Base-by-base conservation (phyloP, 2,329 filamentous ascomycete species). In the Pseudogymnoascus sp. region DNA sequence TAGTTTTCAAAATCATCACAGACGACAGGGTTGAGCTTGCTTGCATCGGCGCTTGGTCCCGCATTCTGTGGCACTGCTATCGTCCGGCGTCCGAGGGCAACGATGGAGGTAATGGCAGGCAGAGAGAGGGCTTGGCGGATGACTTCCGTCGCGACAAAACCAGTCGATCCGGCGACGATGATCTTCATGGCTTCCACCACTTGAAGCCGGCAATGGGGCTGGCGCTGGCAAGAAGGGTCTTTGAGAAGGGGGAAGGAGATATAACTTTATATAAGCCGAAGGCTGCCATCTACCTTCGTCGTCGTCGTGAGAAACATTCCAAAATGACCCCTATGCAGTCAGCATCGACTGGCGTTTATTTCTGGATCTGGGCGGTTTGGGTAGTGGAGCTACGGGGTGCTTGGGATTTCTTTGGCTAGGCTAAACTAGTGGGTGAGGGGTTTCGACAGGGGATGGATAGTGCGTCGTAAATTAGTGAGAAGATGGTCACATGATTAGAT, bases 121-220 rank as follows among this genome's bases (percentile, higher is more conserved):
- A 70, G 64, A 7, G 33, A 65, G 26, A 77, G 66, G 21, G 70
- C 71, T 68, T 76, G 74, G 10, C 70, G 69, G 61, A 77, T 68
- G 60, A 76, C 56, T 64, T 77, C 74, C 6, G 69, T 72, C 19
- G 70, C 74, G 6, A 76, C 68, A 33, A 74, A 74, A 10, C 74
- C 72, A 4, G 72, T 75, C 0, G 72, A 70, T 9, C 73, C 74
- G 21, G 71, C 69, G 50, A 76, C 61, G 19, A 77, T 69, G 59
- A 76, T 69, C 61, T 75, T 77, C 74, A 77, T 76, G 33, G 37
- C 64, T 61, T 37, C 23, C 42, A 63, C 59, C 61, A 21, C 23
- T 10, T 31, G 15, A 53, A 29, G 15, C 4, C 7, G 6, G 17
- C 21, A 13, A 33, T 33, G 11, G n/a, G 29, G 10, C 17, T 53